phyloP scores from a whole-genome alignment of 2,329 filamentous ascomycete genomes.

The Lasiodiplodia gonubiensis region DNA sequence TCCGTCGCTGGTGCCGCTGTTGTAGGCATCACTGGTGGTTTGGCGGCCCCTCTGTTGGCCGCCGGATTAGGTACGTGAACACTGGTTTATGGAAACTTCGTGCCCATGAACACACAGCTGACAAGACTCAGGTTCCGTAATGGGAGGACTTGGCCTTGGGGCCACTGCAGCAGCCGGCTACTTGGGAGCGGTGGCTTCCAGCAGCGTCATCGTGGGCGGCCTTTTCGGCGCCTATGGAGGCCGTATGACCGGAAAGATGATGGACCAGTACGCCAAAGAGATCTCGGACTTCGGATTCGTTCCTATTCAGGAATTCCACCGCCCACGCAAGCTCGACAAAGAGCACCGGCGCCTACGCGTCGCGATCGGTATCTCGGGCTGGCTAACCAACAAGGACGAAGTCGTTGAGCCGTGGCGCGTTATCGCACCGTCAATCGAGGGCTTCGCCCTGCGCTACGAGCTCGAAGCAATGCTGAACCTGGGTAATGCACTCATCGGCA shows the following conservation, averaged over 20 bases:
- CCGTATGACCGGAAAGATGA: conserved; percentile 81
- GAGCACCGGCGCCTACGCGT: conserved; percentile 67
- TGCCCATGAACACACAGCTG: not conserved
- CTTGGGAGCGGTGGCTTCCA: conserved; percentile 80
- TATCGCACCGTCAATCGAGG: conserved; percentile 70
- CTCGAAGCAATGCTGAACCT: conserved; percentile 76
- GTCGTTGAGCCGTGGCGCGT: conserved; percentile 78
- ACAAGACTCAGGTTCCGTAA: conserved; percentile 64
- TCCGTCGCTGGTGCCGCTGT: conserved; percentile 86
- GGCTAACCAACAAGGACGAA: conserved; percentile 74
- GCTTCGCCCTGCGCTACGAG: conserved; percentile 86
- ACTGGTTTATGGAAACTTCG: conserved; percentile 46
- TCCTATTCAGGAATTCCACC: conserved; percentile 13
- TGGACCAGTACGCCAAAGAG: conserved; percentile 83
- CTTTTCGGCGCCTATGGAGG: conserved; percentile 92
- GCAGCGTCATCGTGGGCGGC: conserved; percentile 77
- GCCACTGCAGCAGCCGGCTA: conserved; percentile 77
- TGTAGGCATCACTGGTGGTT: conserved; percentile 78
- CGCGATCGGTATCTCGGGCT: conserved; percentile 83
- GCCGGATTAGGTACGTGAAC: conserved; percentile 64
- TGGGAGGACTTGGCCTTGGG: conserved; percentile 77
- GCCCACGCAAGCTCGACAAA: conserved; percentile 53
- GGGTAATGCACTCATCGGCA: conserved; percentile 75
- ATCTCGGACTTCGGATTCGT: conserved; percentile 92
- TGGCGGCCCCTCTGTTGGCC: conserved; percentile 77